These are phyloP conservation scores for Lepidium aucheri DNA, from an alignment of 345 rosid species.

Conservation along the genomic window DNA sequence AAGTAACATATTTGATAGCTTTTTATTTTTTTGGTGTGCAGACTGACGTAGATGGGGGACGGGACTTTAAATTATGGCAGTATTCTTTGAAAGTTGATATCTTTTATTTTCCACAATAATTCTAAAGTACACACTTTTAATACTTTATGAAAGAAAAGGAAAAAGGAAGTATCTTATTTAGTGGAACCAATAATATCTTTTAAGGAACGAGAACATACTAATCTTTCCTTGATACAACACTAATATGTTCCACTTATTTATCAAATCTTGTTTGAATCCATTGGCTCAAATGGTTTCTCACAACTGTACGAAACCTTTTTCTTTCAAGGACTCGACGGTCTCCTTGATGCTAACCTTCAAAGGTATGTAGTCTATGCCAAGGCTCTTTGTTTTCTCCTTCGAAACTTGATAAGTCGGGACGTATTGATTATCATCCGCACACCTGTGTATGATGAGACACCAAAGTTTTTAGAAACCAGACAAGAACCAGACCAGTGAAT, in stretches of 20 bases:
- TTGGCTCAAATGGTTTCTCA: neutral
- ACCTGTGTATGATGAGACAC: slow-evolving; percentile 35
- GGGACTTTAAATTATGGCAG: too few relatives aligned
- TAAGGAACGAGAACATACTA: neutral
- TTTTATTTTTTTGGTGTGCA: too few relatives aligned
- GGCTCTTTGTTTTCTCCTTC: slow-evolving; percentile 35
- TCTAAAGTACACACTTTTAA: too few relatives aligned
- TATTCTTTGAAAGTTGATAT: too few relatives aligned
- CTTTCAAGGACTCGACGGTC: slow-evolving; percentile 53
- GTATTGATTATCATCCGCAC: slow-evolving; percentile 66
- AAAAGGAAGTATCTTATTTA: too few relatives aligned
- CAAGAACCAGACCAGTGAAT: neutral
- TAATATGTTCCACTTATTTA: neutral
- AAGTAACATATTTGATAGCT: too few relatives aligned
- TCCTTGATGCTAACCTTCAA: slow-evolving; percentile 49
- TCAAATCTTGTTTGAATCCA: neutral
- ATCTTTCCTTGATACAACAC: neutral
- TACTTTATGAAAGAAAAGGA: too few relatives aligned
- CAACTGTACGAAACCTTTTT: slow-evolving; percentile 27
- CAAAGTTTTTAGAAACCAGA: slow-evolving; percentile 1
- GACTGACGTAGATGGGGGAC: too few relatives aligned
- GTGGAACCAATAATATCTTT: too few relatives aligned
- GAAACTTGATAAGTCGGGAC: slow-evolving; percentile 48
- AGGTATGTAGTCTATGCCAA: slow-evolving; percentile 49
- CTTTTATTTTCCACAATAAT: too few relatives aligned